Evolutionary conservation across 495 filamentous ascomycete species (phyloP).

Genomic region (Sordaria brevicollis): DNA sequence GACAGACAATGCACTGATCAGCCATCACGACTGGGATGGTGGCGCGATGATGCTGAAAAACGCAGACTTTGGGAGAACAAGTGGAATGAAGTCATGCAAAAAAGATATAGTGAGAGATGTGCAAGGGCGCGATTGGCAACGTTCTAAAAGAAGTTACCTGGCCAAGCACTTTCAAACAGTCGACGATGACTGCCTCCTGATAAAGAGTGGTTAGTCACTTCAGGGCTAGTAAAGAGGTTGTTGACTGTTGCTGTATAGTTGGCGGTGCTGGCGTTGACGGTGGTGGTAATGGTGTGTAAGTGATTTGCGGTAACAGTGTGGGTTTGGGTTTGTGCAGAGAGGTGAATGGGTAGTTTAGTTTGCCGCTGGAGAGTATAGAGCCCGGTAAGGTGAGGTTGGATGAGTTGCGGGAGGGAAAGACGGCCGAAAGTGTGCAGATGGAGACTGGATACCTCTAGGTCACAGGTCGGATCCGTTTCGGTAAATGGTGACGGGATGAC

Average conservation of each 20-base stretch:
- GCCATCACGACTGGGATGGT: constrained; percentile 47
- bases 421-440: not conserved
- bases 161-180: not conserved
- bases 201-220: not conserved
- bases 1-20: constrained; percentile 93
- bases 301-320: not conserved
- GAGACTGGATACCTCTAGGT: too few relatives aligned
- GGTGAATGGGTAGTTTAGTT: too few relatives aligned
- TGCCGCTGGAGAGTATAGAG: not conserved
- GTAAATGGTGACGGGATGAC: not conserved
- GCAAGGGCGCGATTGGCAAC: not conserved
- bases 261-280: not conserved
- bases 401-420: not conserved
- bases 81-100: constrained; percentile 29
- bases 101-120: not conserved
- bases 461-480: not conserved
- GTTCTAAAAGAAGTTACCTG: not conserved
- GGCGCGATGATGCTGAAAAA: constrained; percentile 1
- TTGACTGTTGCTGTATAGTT: not conserved
- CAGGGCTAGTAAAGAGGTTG: not conserved
- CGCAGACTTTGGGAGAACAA: not conserved
- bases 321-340: not conserved
- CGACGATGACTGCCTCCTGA: not conserved
- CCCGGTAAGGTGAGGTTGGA: not conserved
- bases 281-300: not conserved